Conservation (phyloP, 305 asterid species). For the Fraxinus dipetala region DNA sequence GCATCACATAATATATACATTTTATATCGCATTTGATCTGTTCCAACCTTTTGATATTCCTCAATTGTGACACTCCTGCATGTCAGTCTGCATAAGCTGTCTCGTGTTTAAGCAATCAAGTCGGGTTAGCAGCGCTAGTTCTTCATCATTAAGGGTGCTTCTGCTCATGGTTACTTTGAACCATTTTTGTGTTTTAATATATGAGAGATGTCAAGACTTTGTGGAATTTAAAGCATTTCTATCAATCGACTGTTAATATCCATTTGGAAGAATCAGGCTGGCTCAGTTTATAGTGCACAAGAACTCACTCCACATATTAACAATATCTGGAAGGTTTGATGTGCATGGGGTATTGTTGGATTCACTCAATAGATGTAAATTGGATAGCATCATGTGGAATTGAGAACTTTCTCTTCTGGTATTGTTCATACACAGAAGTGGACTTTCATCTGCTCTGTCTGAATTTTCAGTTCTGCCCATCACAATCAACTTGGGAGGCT, state of each 20-base stretch:
- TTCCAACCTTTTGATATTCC: background rate
- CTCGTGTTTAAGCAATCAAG: slow-evolving; percentile 3
- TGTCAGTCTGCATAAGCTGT: slow-evolving; percentile 3
- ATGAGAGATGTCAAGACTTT: slow-evolving; percentile 20
- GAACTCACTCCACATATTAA: background rate
- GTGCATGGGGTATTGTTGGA: background rate
- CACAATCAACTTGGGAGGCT: background rate
- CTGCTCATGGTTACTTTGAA: background rate
- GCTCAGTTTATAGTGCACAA: background rate
- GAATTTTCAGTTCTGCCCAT: background rate
- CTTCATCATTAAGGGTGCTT: slow-evolving; percentile 1
- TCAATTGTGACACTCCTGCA: background rate
- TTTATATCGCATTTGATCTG: background rate
- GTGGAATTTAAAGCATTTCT: slow-evolving; percentile 6
- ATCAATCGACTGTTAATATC: background rate
- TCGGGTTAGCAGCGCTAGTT: slow-evolving; percentile 13
- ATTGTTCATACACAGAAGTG: background rate
- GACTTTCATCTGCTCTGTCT: background rate
- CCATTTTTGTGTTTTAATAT: slow-evolving; percentile 2
- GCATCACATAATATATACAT: background rate
- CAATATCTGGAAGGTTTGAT: background rate
- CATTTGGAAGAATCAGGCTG: background rate
- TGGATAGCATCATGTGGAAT: background rate
- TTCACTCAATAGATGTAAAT: background rate
- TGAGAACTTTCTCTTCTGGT: background rate